Conservation (phyloP, 1,284 basidiomycete genomes). For the Leccinum fallax region DNA sequence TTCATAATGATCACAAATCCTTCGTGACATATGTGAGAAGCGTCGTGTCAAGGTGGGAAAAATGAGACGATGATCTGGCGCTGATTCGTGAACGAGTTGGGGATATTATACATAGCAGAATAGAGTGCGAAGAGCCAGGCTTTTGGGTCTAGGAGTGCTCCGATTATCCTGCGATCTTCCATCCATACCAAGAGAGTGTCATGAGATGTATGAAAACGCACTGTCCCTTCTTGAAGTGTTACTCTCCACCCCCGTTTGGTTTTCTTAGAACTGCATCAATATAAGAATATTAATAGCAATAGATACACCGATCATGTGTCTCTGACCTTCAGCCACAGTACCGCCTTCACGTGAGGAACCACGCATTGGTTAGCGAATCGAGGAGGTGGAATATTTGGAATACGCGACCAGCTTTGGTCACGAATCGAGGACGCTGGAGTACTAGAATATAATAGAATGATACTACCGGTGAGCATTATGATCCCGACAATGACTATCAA, state of each 20-base stretch:
- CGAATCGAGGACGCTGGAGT: slow-evolving; percentile 8
- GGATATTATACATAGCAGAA: slow-evolving; percentile 62
- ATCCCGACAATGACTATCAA: slow-evolving; percentile 74
- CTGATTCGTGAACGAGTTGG: slow-evolving; percentile 74
- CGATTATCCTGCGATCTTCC: slow-evolving; percentile 52
- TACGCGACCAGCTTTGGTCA: slow-evolving; percentile 3
- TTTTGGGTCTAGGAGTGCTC: slow-evolving; percentile 67
- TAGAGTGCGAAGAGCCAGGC: slow-evolving; percentile 72
- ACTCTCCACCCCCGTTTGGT: slow-evolving; percentile 73
- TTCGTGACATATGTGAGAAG: slow-evolving; percentile 60
- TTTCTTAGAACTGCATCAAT: slow-evolving; percentile 41
- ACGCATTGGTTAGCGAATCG: slow-evolving; percentile 67
- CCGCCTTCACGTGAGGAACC: slow-evolving; percentile 31
- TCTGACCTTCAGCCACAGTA: slow-evolving; percentile 51
- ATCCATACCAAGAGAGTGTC: background rate
- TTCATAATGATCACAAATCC: slow-evolving; percentile 66
- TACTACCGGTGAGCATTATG: slow-evolving; percentile 53
- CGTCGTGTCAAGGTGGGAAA: slow-evolving; percentile 64
- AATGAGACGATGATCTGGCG: slow-evolving; percentile 68
- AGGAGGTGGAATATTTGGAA: slow-evolving; percentile 65
- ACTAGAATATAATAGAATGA: slow-evolving; percentile 50
- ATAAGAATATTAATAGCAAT: background rate
- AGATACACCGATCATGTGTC: background rate
- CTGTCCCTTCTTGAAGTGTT: slow-evolving; percentile 57
- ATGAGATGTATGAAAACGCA: slow-evolving; percentile 36